phyloP scores from a whole-genome alignment of 73 alveolate genomes.

The Paraurostyla sp. region DNA sequence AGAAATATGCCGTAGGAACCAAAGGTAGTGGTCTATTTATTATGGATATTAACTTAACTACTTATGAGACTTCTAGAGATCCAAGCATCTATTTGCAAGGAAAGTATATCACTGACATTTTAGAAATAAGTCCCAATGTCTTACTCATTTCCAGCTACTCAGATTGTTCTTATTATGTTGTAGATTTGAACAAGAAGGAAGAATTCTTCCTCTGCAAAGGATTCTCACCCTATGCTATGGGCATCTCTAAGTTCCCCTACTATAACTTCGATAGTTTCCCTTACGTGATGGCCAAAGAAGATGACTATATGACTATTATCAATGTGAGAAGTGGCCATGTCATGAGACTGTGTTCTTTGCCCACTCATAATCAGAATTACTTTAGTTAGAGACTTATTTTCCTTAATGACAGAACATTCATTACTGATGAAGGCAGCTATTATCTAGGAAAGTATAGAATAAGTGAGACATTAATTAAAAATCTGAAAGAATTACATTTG shows the following conservation, averaged over 20 bases:
- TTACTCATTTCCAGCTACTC: conserved; percentile 31
- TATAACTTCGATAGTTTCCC: conserved; percentile 36
- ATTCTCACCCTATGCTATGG: conserved; percentile 58
- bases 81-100: conserved; percentile 13
- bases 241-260: conserved; percentile 28
- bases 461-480: conserved; percentile 9
- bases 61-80: conserved; percentile 40
- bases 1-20: conserved; percentile 47
- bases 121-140: not conserved
- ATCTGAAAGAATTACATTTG: conserved; percentile 38
- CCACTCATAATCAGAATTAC: conserved; percentile 48
- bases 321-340: conserved; percentile 32
- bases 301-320: conserved; percentile 57
- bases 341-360: not conserved
- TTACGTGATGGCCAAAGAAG: conserved; percentile 53
- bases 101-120: conserved; percentile 44
- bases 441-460: conserved; percentile 42
- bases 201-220: conserved; percentile 61
- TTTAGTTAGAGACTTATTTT: conserved; percentile 29
- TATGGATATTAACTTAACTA: conserved; percentile 39
- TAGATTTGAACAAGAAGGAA: conserved; percentile 42
- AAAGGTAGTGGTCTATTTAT: conserved; percentile 45
- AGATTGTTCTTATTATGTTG: conserved; percentile 54
- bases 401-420: conserved; percentile 21
- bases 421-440: conserved; percentile 57